Percentiles rank a stretch among this genome's conserved stretches.
These are phyloP conservation scores for Angomonas ambiguus DNA, from an alignment of 208 protist genomes.

Conservation along the genomic window DNA sequence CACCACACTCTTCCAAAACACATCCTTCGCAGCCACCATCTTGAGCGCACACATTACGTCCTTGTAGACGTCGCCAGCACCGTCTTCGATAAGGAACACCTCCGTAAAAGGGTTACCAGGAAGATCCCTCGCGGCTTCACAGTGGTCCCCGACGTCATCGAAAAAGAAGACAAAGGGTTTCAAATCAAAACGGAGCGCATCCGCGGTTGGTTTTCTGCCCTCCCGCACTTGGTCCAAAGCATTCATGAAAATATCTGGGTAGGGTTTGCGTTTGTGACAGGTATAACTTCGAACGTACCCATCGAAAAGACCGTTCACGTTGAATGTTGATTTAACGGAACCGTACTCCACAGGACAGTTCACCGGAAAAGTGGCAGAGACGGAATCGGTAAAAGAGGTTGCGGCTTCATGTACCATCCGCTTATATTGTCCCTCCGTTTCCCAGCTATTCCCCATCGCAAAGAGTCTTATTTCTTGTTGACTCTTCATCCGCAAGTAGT, in stretches of 20 bases:
- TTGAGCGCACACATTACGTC: slow-evolving; percentile 53
- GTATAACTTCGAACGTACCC: slow-evolving; percentile 70
- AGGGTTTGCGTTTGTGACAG: slow-evolving; percentile 72
- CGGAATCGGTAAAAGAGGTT: slow-evolving; percentile 27
- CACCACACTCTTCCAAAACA: slow-evolving; percentile 58
- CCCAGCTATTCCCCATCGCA: slow-evolving; percentile 73
- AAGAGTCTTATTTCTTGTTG: slow-evolving; percentile 76
- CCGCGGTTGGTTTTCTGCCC: slow-evolving; percentile 43
- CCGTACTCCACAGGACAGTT: slow-evolving; percentile 62
- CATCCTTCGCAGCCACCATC: slow-evolving; percentile 52
- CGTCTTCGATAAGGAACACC: slow-evolving; percentile 60
- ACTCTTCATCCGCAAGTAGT: slow-evolving; percentile 69
- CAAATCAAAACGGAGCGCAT: slow-evolving; percentile 55
- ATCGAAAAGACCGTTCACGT: slow-evolving; percentile 71
- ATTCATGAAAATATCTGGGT: slow-evolving; percentile 72
- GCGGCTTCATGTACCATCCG: slow-evolving; percentile 46
- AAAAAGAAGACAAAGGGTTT: slow-evolving; percentile 77
- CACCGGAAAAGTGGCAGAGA: slow-evolving; percentile 42
- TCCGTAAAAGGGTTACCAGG: slow-evolving; percentile 59
- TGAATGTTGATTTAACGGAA: slow-evolving; percentile 21
- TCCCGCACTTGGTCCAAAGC: slow-evolving; percentile 46
- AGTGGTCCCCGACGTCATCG: slow-evolving; percentile 61
- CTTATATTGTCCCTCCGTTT: slow-evolving; percentile 72
- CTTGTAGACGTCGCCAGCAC: slow-evolving; percentile 61
- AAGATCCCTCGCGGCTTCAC: slow-evolving; percentile 50